phyloP scores from a whole-genome alignment of 805 yeast species.

The Saccharomyces mikatae region DNA sequence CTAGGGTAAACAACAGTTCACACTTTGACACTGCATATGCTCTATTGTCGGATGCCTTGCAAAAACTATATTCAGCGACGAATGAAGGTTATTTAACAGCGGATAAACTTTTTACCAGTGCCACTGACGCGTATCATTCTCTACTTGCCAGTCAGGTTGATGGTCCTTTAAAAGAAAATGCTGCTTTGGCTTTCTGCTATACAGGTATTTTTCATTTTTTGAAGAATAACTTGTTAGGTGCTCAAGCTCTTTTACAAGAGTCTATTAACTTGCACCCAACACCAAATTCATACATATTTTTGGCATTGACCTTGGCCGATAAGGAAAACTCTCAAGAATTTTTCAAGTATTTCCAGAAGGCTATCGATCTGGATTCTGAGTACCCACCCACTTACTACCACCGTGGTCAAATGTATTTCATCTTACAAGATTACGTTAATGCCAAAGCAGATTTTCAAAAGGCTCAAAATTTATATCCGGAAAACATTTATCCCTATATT shows the following conservation, averaged over 20 bases:
- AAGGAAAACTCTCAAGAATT: conserved; percentile 60
- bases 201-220: conserved; percentile 76
- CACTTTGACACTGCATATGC: conserved; percentile 52
- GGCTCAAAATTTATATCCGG: conserved; percentile 65
- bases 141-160: conserved; percentile 20
- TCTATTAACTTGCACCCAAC: conserved; percentile 65
- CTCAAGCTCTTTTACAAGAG: conserved; percentile 54
- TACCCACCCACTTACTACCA: conserved; percentile 86
- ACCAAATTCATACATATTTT: conserved; percentile 71
- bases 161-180: conserved; percentile 28
- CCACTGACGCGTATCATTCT: conserved; percentile 40
- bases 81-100: conserved; percentile 33
- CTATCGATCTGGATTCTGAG: conserved; percentile 57
- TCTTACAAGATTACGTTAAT: conserved; percentile 61
- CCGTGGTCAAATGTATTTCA: conserved; percentile 83
- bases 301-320: conserved; percentile 81
- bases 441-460: conserved; percentile 71
- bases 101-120: conserved; percentile 43
- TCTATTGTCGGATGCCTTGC: conserved; percentile 55
- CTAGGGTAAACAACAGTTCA: conserved; percentile 43
- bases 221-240: conserved; percentile 59
- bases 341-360: conserved; percentile 64
- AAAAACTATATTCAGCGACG: conserved; percentile 40
- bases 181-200: conserved; percentile 76
- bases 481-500: conserved; percentile 79